Evolutionary conservation across 1,139 yeast species (phyloP), one percentile per base, ranked within the genome.

Genomic region (Taiozyma sp.): DNA sequence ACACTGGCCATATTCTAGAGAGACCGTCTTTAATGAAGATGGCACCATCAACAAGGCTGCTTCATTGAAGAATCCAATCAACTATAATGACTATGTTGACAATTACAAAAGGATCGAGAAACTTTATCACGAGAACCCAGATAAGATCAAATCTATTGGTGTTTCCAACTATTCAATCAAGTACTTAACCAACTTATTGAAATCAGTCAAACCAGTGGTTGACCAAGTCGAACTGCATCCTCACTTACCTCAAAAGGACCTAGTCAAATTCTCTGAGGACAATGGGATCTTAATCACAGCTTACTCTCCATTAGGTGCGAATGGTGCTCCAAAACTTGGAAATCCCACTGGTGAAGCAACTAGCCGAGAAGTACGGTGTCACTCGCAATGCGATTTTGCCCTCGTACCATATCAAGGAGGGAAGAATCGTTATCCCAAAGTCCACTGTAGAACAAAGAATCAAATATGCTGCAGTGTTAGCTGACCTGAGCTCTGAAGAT

Each of bases 181-280:
- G 45, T 73, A 75, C 60, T 24, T 24, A 6, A 24, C 26, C 6
- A 24, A 24, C 26, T 24, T 24, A 6, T 24, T 24, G 26, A 24
- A 24, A 24, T 56, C 80, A 88, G 66, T 81, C 81, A 70, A 77
- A 73, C 59, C 81, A 88, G 65, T 78, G 74, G 61, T 97, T 97
- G 85, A 60, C 42, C 95, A 56, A 87, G 88, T 73, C 16, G 62
- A 59, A 51, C 60, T 72, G 70, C 97, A 89, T 69, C 96, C 97
- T 60, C 89, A 88, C 6, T 6, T 24, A 4, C 26, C 26, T 4
- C 26, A 24, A 24, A 30, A 30, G 3, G 34, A 30, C 7, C 9
- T 24, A 4, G 26, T 24, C 3, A 28, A 28, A 11, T 11, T 28
- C 13, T 11, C 30, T 2, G 10, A 8, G 11, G 30, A 28, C 30